Conservation (phyloP, 768 basidiomycete species). For the Tricholoma hemisulphureum region DNA sequence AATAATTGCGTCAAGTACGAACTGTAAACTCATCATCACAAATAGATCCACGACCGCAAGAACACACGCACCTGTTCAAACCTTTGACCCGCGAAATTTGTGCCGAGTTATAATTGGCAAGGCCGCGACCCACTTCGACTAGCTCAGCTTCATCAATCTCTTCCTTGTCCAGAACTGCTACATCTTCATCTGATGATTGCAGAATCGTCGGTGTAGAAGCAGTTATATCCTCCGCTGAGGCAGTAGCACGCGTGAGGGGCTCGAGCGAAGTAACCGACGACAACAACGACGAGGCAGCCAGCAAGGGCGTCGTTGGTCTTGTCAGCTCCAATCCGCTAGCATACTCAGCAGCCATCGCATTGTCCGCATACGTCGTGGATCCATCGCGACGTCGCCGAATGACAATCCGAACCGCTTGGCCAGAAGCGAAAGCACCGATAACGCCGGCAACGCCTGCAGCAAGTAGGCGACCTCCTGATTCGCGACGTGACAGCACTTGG, state of each 20-base stretch:
- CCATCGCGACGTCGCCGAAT: slow-evolving; percentile 42
- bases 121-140: slow-evolving; percentile 88
- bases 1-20: slow-evolving; percentile 75
- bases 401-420: slow-evolving; percentile 88
- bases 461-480: slow-evolving; percentile 89
- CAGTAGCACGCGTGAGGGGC: slow-evolving; percentile 39
- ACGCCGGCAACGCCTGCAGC: slow-evolving; percentile 88
- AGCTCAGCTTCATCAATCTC: slow-evolving; percentile 59
- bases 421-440: slow-evolving; percentile 86
- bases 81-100: slow-evolving; percentile 90
- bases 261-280: slow-evolving; percentile 48
- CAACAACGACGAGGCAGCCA: slow-evolving; percentile 40
- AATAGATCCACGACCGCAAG: background rate
- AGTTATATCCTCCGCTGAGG: slow-evolving; percentile 28
- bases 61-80: slow-evolving; percentile 72
- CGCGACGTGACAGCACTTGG: slow-evolving; percentile 75
- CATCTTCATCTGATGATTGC: slow-evolving; percentile 32
- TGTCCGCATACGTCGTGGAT: slow-evolving; percentile 22
- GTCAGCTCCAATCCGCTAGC: slow-evolving; percentile 41
- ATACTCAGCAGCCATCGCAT: slow-evolving; percentile 34
- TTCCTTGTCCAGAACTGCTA: slow-evolving; percentile 23
- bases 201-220: slow-evolving; percentile 13
- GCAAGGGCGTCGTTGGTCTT: slow-evolving; percentile 56
- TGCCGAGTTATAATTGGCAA: slow-evolving; percentile 93
- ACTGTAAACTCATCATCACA: slow-evolving; percentile 41